A percentile compares a stretch with the other conserved stretches of the same genome.
These are phyloP conservation scores for Pyricularia sp. DNA, from an alignment of 2,329 filamentous ascomycete genomes.

Conservation along the genomic window DNA sequence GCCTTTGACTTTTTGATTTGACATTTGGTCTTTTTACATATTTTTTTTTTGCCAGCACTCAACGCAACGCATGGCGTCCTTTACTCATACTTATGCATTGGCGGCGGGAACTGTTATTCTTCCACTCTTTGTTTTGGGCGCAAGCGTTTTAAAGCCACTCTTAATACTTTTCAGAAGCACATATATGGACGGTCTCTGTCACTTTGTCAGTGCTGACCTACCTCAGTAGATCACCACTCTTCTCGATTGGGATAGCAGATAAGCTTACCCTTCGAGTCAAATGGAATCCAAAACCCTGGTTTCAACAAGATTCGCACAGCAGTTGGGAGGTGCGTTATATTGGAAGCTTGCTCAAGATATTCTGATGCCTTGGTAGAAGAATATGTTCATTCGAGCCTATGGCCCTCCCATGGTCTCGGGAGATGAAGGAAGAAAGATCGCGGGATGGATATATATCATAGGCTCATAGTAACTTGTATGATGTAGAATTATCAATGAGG, in stretches of 20 bases:
- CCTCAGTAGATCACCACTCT: not conserved
- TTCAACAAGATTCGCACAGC: not conserved
- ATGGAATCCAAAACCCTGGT: not conserved
- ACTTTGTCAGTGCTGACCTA: not conserved
- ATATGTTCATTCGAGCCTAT: not conserved
- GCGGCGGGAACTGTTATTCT: not conserved
- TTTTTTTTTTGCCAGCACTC: not conserved
- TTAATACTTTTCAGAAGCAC: not conserved
- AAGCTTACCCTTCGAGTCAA: not conserved
- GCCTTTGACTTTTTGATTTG: not conserved
- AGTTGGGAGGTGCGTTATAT: not conserved
- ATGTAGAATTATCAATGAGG: not conserved
- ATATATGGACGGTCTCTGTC: not conserved
- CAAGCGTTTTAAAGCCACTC: not conserved
- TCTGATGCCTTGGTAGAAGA: not conserved
- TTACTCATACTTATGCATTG: not conserved
- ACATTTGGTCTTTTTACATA: not conserved
- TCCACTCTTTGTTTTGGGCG: not conserved
- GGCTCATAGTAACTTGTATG: not conserved
- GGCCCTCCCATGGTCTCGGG: not conserved
- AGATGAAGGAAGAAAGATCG: not conserved
- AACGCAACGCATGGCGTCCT: not conserved
- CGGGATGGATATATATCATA: not conserved
- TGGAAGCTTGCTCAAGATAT: not conserved
- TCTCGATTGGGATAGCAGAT: not conserved